Percentiles rank a stretch among this genome's conserved stretches.
Evolutionary conservation across 345 rosid species (phyloP).

Genomic region (Lepidium africanum): DNA sequence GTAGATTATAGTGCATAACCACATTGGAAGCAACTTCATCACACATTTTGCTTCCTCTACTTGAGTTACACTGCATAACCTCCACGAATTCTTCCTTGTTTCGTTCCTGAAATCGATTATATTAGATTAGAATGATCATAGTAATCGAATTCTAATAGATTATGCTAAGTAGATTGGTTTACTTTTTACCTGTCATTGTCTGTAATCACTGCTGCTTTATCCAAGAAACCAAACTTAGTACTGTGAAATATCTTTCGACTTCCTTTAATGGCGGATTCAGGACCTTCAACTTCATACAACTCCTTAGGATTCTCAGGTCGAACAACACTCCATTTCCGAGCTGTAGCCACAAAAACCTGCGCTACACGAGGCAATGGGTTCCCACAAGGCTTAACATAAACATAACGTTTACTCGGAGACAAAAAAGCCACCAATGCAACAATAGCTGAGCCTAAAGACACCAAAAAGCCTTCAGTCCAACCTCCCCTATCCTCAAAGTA

Average conservation of each 20-base stretch:
- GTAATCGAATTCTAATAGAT: too few relatives aligned
- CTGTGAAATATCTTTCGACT: conserved; percentile 78
- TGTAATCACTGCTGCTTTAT: conserved; percentile 79
- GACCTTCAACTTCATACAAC: conserved; percentile 58
- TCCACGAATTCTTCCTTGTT: conserved; percentile 43
- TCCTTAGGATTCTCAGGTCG: conserved; percentile 25
- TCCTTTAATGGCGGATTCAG: conserved; percentile 69
- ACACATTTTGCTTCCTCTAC: conserved; percentile 77
- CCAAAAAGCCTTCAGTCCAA: conserved; percentile 66
- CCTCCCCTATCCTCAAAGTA: conserved; percentile 57
- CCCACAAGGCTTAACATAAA: conserved; percentile 48
- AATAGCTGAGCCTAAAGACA: conserved; percentile 52
- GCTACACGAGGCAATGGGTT: conserved; percentile 73
- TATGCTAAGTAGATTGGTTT: not conserved
- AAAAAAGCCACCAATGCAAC: conserved; percentile 39
- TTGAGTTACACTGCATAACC: conserved; percentile 82
- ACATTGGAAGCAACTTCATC: conserved; percentile 54
- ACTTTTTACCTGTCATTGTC: conserved; percentile 32
- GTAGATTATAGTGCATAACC: conserved; percentile 69
- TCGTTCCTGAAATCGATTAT: not conserved
- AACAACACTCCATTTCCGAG: conserved; percentile 37
- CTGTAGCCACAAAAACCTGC: conserved; percentile 58
- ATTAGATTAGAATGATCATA: not conserved
- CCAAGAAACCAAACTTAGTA: conserved; percentile 46
- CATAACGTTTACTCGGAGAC: conserved; percentile 35